A percentile compares a stretch with the other conserved stretches of the same genome.
These are phyloP conservation scores for Gigaspora rosea DNA, from an alignment of 192 early-diverging fungal genomes.

Conservation along the genomic window DNA sequence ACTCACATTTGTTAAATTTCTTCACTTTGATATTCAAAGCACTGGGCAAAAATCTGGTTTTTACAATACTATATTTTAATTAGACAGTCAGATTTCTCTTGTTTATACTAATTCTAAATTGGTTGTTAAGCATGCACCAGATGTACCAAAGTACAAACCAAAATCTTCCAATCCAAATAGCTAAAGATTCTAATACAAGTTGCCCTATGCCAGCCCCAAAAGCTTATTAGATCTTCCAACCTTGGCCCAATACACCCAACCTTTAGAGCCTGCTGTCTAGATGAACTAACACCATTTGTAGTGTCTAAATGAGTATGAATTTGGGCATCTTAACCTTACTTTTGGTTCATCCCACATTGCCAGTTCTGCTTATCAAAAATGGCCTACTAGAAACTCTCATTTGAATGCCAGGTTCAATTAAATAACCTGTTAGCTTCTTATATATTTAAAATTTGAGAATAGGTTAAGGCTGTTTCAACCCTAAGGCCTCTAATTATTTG, in stretches of 20 bases:
- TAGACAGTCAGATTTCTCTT: conserved; percentile 10
- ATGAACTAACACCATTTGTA: too few relatives aligned
- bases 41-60: conserved; percentile 37
- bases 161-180: too few relatives aligned
- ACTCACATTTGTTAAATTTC: too few relatives aligned
- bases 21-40: not conserved
- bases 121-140: conserved; percentile 78
- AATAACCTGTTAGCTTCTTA: conserved; percentile 70
- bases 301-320: too few relatives aligned
- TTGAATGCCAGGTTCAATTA: conserved; percentile 63
- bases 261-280: too few relatives aligned
- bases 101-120: conserved; percentile 45
- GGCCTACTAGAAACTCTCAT: conserved; percentile 87
- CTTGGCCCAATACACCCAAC: too few relatives aligned
- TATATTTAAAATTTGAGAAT: conserved; percentile 87
- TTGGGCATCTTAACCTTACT: conserved; percentile 75
- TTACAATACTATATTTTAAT: conserved; percentile 8
- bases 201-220: too few relatives aligned
- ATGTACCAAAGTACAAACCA: too few relatives aligned
- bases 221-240: too few relatives aligned
- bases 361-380: conserved; percentile 91
- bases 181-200: too few relatives aligned
- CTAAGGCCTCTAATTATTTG: too few relatives aligned
- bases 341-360: conserved; percentile 87
- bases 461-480: conserved; percentile 79